Base-by-base conservation (phyloP, 106 monocot species). In the Vanilla planifolia region DNA sequence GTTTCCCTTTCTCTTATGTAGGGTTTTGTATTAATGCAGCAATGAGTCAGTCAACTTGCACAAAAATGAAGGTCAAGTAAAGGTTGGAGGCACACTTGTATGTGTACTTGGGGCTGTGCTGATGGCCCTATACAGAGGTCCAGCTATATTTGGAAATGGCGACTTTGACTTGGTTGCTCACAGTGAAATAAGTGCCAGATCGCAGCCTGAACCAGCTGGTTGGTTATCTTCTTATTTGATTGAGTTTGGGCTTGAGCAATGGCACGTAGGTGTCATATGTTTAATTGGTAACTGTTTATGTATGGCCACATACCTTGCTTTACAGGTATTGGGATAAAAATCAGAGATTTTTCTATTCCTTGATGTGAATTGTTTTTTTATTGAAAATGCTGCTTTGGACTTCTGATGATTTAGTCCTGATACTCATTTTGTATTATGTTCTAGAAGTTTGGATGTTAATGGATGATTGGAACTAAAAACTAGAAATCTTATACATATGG, bases 201-300 rank as follows among this genome's bases (percentile, higher is more conserved):
- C 81, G 20, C 84, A 89, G 51, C 81, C 81, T 30, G 85, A 85
- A 40, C 76, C 81, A 32, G 65, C 59, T 65, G 83, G 78, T 60
- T 67, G 65, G 68, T 59, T 78, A 37, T 46, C 56, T 44, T 70
- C 73, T 59, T 41, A 53, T 37, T 57, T 77, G 20, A 50, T 69
- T 20, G 65, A 40, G 3, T 30, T 80, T 59, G 80, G 77, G 34
- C 50, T 92, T 11, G 74, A 83, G 73, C 27, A 74, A 27, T 92
- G 86, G 80, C 83, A 92, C 22, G 73, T 92, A 73, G 92, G 92
- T 42, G 80, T 93, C 46, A 41, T 85, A 7, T 88, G 88, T 63
- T 75, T 93, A 56, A 71, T 89, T 25, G 93, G 89, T 33, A 93
- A 93, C 48, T 93, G 88, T 62, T 61, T 89, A 2, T 93, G 93